Base-by-base conservation (phyloP, 2,329 filamentous ascomycete species). In the Fusarium nelsonii region DNA sequence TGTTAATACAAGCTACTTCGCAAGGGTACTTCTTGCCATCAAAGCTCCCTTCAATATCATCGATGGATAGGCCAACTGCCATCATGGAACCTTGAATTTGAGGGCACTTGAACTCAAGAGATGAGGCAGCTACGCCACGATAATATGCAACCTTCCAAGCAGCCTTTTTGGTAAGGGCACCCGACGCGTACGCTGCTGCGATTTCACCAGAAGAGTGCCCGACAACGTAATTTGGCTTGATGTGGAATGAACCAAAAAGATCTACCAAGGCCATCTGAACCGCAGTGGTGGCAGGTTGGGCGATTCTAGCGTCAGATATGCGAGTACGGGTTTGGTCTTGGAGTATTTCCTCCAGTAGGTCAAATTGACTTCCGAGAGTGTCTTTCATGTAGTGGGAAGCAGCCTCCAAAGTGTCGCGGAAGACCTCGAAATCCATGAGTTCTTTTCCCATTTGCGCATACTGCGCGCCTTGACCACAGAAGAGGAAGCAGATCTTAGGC, bases 191-290 rank as follows among this genome's bases (percentile, higher is more conserved):
- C 1, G 83, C 81, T 8, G 82, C 83, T 1, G 82, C 82, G 33
- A 84, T 80, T 55, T 84, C 83, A 3, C 83, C 83, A 1, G 82
- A 84, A 1, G 82, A 84, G 63, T 84, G 83, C 1, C 83, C 82
- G 9, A 84, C 73, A 5, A 83, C 80, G 18, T 75, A 69, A 8
- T 60, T 63, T 3, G 81, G 79, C 1, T 44, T 50, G 33, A 83
- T 70, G 11, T 69, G 73, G 15, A 80, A 75, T 4, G 77, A 76
- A 10, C 57, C 52, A 6, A 83, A 67, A 6, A 84, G 73, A 36
- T 83, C 81, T 3, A 83, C 76, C 3, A 83, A 73, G 4, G 81
- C 82, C 28, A 83, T 68, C 39, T 84, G 82, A 14, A 84, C 58
- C 3, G 78, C 79, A 2, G 81, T 84, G 11, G 78, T 82, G 5